A percentile compares a stretch with the other conserved stretches of the same genome.
Conservation (phyloP, 2,329 filamentous ascomycete species). For the Apiospora koreana region DNA sequence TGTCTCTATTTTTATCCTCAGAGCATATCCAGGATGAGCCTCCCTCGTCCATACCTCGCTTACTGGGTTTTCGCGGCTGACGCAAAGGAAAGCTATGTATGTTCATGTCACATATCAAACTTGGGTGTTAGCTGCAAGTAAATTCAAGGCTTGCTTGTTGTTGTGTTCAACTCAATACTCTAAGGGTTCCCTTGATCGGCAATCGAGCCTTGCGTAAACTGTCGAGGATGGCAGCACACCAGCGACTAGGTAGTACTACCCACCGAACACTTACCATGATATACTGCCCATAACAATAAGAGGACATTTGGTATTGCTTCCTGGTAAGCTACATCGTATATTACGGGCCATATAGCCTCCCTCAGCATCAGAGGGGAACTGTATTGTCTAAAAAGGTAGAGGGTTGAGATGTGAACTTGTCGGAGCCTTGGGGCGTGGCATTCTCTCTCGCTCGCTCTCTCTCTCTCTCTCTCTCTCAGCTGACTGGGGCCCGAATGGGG, state of each 20-base stretch:
- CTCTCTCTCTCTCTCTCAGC: neutral
- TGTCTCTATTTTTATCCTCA: neutral
- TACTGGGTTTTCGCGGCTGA: neutral
- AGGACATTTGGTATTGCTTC: neutral
- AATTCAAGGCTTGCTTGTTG: neutral
- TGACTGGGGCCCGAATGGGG: constrained; percentile 1
- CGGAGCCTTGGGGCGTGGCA: neutral
- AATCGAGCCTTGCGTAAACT: neutral
- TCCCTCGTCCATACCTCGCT: neutral
- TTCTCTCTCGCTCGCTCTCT: neutral
- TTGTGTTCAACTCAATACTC: neutral
- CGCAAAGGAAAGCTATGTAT: neutral
- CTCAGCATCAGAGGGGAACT: neutral
- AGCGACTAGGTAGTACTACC: neutral
- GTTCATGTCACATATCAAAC: neutral
- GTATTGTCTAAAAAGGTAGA: neutral
- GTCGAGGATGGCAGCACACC: neutral
- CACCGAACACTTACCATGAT: neutral
- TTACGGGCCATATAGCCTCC: neutral
- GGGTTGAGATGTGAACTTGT: neutral
- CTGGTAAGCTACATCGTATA: neutral
- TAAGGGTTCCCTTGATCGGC: neutral
- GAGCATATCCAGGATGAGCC: neutral
- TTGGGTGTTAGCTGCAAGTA: neutral
- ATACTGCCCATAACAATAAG: neutral